These are phyloP conservation scores for Chenopodium formosanum DNA, from an alignment of 148 eudicot species.

Conservation along the genomic window DNA sequence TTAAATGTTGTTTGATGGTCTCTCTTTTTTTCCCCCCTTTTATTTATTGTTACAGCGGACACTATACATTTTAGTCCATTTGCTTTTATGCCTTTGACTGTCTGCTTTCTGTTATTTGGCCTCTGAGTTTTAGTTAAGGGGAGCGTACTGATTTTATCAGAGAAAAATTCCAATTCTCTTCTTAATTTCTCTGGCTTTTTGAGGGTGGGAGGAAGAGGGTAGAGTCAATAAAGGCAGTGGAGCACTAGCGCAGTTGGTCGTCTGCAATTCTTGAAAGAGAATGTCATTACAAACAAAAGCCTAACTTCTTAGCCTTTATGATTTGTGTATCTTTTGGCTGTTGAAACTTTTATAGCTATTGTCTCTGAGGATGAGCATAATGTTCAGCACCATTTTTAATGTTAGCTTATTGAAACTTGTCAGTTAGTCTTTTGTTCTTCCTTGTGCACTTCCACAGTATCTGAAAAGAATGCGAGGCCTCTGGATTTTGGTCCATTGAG, in stretches of 20 bases:
- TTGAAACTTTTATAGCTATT: neutral
- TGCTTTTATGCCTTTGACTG: slow-evolving; percentile 1
- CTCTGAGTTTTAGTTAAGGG: neutral
- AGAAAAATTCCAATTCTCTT: neutral
- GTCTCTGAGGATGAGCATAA: no score
- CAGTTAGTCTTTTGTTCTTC: no score
- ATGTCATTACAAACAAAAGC: neutral
- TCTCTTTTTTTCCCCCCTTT: no score
- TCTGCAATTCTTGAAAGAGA: neutral
- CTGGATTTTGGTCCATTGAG: no score
- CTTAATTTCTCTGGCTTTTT: neutral
- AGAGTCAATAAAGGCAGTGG: neutral
- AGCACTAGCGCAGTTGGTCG: neutral
- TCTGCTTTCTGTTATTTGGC: neutral
- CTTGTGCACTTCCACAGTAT: no score
- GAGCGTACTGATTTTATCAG: neutral
- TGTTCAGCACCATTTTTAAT: no score
- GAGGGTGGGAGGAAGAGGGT: neutral
- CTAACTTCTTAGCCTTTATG: neutral
- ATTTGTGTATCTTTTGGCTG: neutral
- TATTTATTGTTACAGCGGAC: neutral
- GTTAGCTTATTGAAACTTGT: no score
- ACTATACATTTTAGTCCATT: neutral
- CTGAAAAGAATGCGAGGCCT: no score
- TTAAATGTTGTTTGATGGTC: neutral